Evolutionary conservation across 495 filamentous ascomycete species (phyloP), one percentile per base, ranked within the genome.

Genomic region (Aspergillus nanangensis): DNA sequence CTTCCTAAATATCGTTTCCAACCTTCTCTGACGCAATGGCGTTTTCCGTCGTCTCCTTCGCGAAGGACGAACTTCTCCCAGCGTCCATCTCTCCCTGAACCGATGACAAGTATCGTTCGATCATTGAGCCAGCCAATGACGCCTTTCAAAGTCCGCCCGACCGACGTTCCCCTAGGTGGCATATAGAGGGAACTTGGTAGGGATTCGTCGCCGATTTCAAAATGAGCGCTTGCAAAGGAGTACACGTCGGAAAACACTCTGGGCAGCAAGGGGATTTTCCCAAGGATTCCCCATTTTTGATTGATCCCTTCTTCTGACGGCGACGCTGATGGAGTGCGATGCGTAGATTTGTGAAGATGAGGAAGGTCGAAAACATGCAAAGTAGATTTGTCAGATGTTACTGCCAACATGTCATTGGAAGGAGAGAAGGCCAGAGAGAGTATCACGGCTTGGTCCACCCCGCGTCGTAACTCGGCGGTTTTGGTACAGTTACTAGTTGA

Each of bases 351-450:
- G 17, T 55, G 70, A 41, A 62, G 60, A 41, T 70, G 64, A 5
- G 79, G 80, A 15, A 88, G 67, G 42, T 96, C 88, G 60, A 96
- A 98, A 32, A 98, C 80, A 65, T 98, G 93, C 14, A 98, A 67
- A 3, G 90, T 98, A 4, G 84, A 88, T 63, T 96, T 98, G 70
- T 98, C 93, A 19, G 90, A 95, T n/a, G 94, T 96, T 41, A 90
- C 90, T 15, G 93, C 93, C 11, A 97, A 75, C 51, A 87, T 70
- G 29, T 74, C 77, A 37, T 83, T 85, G 8, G 81, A 81, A 1
- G 92, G 93, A 23, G 84, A 93, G 58, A 97, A 89, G 19, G 87
- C 82, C 11, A 98, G 70, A 5, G 86, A 90, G 70, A 87, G 96
- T 55, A 97, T 86, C 17, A 80, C 78, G 17, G 93, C 91, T 38